Base-by-base conservation (phyloP, 2,329 filamentous ascomycete genomes). In the Cladosporium sp. region DNA sequence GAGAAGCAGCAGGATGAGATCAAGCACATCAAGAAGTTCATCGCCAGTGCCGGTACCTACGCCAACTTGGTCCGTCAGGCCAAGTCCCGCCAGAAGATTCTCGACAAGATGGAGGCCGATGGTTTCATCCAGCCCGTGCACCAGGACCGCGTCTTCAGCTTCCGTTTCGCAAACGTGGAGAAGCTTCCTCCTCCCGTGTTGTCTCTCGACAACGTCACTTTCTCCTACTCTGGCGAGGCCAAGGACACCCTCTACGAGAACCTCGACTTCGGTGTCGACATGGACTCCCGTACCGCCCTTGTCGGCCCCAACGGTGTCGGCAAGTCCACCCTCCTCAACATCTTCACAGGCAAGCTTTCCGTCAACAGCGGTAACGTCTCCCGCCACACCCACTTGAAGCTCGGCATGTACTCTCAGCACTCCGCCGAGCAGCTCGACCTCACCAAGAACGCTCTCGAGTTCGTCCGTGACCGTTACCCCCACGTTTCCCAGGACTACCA, bases 41-140 rank as follows among this genome's bases (percentile, higher is more conserved):
- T 99, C 79, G 95, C 96, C 77, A 97, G 94, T 68, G 95, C 95
- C 66, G 95, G 96, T 93, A 99, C 95, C 68, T 99, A 99, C 78
- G 95, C 96, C 87, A 99, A 99, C 85, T 86, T 99, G 85, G 95
- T 99, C 78, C 88, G 92, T 80, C 95, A 99, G 83, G 96, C 96
- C 81, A 99, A 99, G 86, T 98, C 95, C 52, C 89, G 95, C 71
- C 95, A 99, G 83, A 99, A 99, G 92, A 98, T 98, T 80, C 86
- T 98, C 72, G 95, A 99, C 87, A 99, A 99, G 89, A 99, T 99
- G 95, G 94, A 98, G 86, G 95, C 96, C 73, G 95, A 99, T 76
- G 95, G 95, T 72, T 95, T 98, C 81, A 98, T 99, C 78, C 90
- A 99, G 82, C 91, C 92, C 65, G 93, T 99, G 69, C 81, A 85